phyloP scores from a whole-genome alignment of 2,329 filamentous ascomycete genomes.

The Aureobasidium sp. region DNA sequence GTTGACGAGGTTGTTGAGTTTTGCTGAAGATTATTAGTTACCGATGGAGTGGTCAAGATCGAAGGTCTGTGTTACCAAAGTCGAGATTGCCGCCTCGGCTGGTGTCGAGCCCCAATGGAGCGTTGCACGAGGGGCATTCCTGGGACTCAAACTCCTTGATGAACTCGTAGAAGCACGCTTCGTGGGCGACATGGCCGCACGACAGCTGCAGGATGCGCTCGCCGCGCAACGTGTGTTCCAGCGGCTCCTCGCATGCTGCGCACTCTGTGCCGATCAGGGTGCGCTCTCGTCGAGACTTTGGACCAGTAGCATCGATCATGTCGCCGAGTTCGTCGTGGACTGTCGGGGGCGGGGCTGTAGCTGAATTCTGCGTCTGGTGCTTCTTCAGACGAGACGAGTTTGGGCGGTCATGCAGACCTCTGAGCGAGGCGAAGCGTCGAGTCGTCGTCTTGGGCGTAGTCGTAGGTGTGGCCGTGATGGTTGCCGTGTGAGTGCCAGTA shows the following conservation, averaged over 20 bases:
- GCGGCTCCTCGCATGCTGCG: constrained; percentile 89
- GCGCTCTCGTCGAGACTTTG: constrained; percentile 64
- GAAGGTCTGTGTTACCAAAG: constrained; percentile 20
- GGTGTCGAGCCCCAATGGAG: constrained; percentile 83
- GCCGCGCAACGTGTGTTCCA: constrained; percentile 90
- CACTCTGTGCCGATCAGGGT: constrained; percentile 95
- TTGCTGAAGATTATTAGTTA: constrained; percentile 52
- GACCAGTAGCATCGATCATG: constrained; percentile 27
- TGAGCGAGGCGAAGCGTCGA: constrained; percentile 10
- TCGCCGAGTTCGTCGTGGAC: constrained; percentile 22
- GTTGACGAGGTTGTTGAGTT: constrained; percentile 87
- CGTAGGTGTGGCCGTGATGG: not conserved
- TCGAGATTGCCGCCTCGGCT: constrained; percentile 82
- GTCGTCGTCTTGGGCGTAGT: not conserved
- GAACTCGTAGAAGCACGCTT: constrained; percentile 98
- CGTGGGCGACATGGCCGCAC: constrained; percentile 93
- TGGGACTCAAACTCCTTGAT: constrained; percentile 92
- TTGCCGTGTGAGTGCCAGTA: not conserved
- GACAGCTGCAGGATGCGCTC: constrained; percentile 94
- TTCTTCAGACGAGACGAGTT: constrained; percentile 9
- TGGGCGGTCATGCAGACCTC: constrained; percentile 5
- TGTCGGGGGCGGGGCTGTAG: not conserved
- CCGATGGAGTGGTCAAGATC: not conserved
- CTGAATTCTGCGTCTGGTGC: not conserved
- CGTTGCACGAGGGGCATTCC: constrained; percentile 89